A percentile compares a stretch with the other conserved stretches of the same genome.
These are phyloP conservation scores for Mycena metata DNA, from an alignment of 768 basidiomycete species.

Conservation along the genomic window DNA sequence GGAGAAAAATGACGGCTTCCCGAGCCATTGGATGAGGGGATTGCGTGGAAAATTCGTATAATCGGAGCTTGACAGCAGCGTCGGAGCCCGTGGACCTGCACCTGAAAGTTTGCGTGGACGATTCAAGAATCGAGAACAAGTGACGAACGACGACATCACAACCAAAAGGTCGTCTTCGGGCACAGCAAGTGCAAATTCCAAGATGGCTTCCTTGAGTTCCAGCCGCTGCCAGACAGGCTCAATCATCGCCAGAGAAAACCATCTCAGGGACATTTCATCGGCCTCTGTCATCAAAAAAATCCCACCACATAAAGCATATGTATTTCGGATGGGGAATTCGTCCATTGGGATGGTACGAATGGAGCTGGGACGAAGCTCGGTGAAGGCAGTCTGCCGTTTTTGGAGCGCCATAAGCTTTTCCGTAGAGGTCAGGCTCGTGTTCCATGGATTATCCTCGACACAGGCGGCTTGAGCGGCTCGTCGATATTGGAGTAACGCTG, in stretches of 20 bases:
- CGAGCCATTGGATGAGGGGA: neutral
- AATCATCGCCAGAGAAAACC: neutral
- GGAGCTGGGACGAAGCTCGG: neutral
- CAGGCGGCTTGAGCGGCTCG: constrained; percentile 4
- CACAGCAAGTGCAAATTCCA: neutral
- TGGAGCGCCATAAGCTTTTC: neutral
- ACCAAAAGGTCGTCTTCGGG: constrained; percentile 14
- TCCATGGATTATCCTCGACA: constrained; percentile 10
- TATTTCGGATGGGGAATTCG: neutral
- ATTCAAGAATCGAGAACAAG: neutral
- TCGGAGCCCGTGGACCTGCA: no score
- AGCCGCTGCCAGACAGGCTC: neutral
- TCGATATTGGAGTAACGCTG: constrained; percentile 3
- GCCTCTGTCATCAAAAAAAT: constrained; percentile 2
- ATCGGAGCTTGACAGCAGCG: neutral
- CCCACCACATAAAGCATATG: constrained; percentile 10
- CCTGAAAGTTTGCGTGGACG: no score
- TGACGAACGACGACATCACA: constrained; percentile 5
- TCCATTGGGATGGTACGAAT: constrained; percentile 4
- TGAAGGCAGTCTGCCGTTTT: neutral
- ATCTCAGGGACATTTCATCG: neutral
- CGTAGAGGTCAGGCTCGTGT: neutral
- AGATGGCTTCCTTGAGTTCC: no score
- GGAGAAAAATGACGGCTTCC: neutral
- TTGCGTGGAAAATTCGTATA: constrained; percentile 1